Percentiles rank a stretch among this genome's conserved stretches.
Evolutionary conservation across 129 eudicot species (phyloP).

Genomic region (Ambrosia trifida): DNA sequence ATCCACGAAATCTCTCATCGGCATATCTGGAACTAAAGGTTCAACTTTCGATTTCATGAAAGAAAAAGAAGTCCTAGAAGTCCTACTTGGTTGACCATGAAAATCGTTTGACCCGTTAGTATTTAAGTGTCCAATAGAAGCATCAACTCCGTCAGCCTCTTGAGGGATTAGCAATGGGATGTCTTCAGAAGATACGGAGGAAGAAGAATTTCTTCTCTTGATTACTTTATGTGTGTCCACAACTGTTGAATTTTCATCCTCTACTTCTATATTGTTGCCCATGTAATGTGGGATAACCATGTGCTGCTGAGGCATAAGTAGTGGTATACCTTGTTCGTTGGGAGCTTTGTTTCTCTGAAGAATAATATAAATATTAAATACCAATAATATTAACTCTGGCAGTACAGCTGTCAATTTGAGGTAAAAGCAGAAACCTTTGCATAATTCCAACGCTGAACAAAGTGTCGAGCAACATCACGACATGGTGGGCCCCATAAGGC

Average conservation of each 20-base stretch:
- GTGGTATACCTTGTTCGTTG: slow-evolving; percentile 85
- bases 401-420: slow-evolving; percentile 18
- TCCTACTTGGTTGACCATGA: slow-evolving; percentile 60
- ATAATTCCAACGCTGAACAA: slow-evolving; percentile 97
- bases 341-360: slow-evolving; percentile 97
- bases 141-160: slow-evolving; percentile 63
- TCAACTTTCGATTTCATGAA: slow-evolving; percentile 67
- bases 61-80: slow-evolving; percentile 59
- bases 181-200: slow-evolving; percentile 76
- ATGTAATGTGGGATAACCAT: slow-evolving; percentile 98
- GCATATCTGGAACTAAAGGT: slow-evolving; percentile 63
- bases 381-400: neutral
- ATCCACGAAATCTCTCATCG: slow-evolving; percentile 92
- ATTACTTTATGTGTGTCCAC: slow-evolving; percentile 33
- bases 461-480: slow-evolving; percentile 96
- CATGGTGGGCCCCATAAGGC: slow-evolving; percentile 99
- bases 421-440: slow-evolving; percentile 66
- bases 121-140: slow-evolving; percentile 42
- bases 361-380: slow-evolving; percentile 22
- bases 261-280: slow-evolving; percentile 55
- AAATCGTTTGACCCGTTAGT: slow-evolving; percentile 46
- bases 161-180: slow-evolving; percentile 88
- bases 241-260: slow-evolving; percentile 30
- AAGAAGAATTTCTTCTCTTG: slow-evolving; percentile 55
- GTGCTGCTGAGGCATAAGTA: slow-evolving; percentile 97